phyloP scores from a whole-genome alignment of 257 asterid genomes.

The Lycium barbarum region DNA sequence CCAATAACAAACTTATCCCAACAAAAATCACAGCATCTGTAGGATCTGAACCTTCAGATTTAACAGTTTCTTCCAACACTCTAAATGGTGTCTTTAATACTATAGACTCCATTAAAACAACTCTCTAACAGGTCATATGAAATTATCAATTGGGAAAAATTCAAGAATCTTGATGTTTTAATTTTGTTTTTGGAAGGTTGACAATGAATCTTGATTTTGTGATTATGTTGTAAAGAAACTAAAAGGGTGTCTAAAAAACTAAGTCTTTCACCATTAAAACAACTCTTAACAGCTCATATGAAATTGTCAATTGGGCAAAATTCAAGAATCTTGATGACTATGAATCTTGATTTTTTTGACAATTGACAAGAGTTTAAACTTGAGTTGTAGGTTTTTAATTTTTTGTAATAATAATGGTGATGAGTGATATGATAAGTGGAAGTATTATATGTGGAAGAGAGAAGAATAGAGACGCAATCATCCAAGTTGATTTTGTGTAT shows the following conservation, averaged over 20 bases:
- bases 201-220: too few relatives aligned
- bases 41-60: conserved; percentile 44
- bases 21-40: conserved; percentile 86
- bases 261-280: not conserved
- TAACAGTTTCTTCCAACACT: conserved; percentile 44
- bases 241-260: not conserved
- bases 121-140: not conserved
- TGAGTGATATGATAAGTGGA: too few relatives aligned
- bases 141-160: not conserved
- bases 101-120: not conserved
- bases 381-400: too few relatives aligned
- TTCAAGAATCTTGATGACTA: too few relatives aligned
- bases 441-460: not conserved
- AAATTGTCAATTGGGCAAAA: not conserved
- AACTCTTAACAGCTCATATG: not conserved
- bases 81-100: conserved; percentile 44
- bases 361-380: too few relatives aligned
- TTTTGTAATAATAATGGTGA: too few relatives aligned
- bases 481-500: not conserved
- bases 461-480: not conserved
- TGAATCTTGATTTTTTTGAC: too few relatives aligned
- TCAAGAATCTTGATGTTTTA: too few relatives aligned
- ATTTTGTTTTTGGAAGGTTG: too few relatives aligned
- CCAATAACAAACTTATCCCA: conserved; percentile 87
- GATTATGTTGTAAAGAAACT: too few relatives aligned